phyloP scores from a whole-genome alignment of 768 basidiomycete genomes.

The Tylopilus rubrobrunneus region DNA sequence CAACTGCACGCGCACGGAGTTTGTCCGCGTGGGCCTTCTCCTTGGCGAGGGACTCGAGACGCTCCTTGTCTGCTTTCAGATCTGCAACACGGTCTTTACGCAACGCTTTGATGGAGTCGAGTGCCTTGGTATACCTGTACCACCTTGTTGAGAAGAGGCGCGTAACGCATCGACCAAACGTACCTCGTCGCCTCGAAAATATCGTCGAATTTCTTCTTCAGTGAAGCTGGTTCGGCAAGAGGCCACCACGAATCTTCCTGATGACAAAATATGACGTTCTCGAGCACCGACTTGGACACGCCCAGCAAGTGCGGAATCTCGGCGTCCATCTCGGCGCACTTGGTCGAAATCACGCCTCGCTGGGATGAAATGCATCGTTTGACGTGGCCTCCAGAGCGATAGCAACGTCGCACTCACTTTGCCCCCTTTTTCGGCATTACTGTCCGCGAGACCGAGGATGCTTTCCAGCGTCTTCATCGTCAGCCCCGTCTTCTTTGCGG shows the following conservation, averaged over 20 bases:
- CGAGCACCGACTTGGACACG: constrained; percentile 96
- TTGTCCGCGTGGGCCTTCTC: constrained; percentile 89
- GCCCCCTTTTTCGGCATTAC: constrained; percentile 58
- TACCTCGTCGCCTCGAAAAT: constrained; percentile 98
- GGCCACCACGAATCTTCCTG: constrained; percentile 99
- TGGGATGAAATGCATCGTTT: constrained; percentile 28
- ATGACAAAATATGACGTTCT: constrained; percentile 99
- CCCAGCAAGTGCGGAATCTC: constrained; percentile 93
- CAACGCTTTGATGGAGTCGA: constrained; percentile 85
- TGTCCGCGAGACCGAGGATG: constrained; percentile 72
- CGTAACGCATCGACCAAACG: constrained; percentile 5
- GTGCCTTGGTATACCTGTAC: constrained; percentile 89
- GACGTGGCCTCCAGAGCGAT: not conserved
- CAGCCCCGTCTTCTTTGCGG: constrained; percentile 89
- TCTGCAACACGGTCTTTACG: constrained; percentile 90
- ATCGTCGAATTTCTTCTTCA: constrained; percentile 99
- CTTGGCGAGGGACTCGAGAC: constrained; percentile 66
- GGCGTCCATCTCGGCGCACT: constrained; percentile 93
- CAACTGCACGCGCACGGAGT: constrained; percentile 61
- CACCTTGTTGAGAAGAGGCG: not conserved
- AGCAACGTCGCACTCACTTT: constrained; percentile 50
- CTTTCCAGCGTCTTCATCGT: constrained; percentile 98
- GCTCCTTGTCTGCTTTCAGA: constrained; percentile 89
- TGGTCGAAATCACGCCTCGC: constrained; percentile 91
- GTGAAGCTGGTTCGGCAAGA: constrained; percentile 77